A percentile compares a stretch with the other conserved stretches of the same genome.
Conservation (phyloP, 441 rosid genomes). For the Hura crepitans region DNA sequence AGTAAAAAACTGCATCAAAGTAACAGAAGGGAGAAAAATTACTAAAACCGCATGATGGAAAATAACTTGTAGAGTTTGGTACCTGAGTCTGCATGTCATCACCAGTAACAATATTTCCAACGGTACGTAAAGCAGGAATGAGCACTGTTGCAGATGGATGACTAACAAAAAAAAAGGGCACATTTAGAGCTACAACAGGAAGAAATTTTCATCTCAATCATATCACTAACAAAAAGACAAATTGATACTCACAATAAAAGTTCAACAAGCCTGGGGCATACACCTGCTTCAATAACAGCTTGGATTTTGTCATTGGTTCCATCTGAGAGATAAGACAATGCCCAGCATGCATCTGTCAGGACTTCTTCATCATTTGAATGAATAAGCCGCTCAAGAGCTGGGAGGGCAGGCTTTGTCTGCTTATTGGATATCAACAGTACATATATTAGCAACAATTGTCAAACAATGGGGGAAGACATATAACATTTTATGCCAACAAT, state of each 20-base stretch:
- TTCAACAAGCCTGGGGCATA: constrained; percentile 60
- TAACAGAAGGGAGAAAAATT: not conserved
- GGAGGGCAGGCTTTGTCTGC: constrained; percentile 48
- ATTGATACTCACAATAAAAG: constrained; percentile 50
- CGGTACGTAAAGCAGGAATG: constrained; percentile 73
- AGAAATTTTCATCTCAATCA: not conserved
- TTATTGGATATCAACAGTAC: constrained; percentile 35
- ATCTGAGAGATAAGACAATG: constrained; percentile 77
- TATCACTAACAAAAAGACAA: not conserved
- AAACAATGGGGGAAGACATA: not conserved
- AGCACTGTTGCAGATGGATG: constrained; percentile 73
- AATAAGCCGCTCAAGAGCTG: constrained; percentile 54
- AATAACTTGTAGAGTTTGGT: not conserved
- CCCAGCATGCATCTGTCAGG: constrained; percentile 83
- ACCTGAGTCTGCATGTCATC: constrained; percentile 80
- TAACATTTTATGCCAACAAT: not conserved
- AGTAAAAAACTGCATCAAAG: no score
- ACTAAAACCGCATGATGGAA: not conserved
- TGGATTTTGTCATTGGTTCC: constrained; percentile 82
- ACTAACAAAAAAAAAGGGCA: constrained; percentile 31
- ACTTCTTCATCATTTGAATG: constrained; percentile 78
- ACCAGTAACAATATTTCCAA: constrained; percentile 84
- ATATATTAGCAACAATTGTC: constrained; percentile 15
- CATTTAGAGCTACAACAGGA: not conserved
- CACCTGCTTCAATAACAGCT: constrained; percentile 61